Conservation (phyloP, 2,329 filamentous ascomycete species). For the Chrysoporthe deuterocubensis region DNA sequence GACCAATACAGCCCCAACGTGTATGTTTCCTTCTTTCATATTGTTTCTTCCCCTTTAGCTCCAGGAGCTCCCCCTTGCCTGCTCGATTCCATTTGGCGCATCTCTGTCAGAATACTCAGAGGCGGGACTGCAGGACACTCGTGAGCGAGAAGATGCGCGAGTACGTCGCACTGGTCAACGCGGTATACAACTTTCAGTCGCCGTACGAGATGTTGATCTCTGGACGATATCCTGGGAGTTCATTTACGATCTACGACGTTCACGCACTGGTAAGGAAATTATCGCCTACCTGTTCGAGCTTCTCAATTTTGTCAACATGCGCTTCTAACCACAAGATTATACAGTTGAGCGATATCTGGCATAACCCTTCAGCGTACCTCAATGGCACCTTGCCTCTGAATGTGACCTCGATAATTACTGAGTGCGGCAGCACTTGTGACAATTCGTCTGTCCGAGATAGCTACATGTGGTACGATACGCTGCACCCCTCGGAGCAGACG, state of each 20-base stretch:
- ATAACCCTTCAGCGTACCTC: slow-evolving; percentile 54
- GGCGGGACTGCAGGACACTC: slow-evolving; percentile 40
- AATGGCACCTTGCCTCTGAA: slow-evolving; percentile 57
- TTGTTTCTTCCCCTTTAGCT: not conserved
- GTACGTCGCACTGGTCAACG: slow-evolving; percentile 53
- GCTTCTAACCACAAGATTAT: no score
- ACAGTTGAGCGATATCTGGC: slow-evolving; percentile 58
- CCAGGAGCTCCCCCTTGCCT: not conserved
- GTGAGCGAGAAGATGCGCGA: slow-evolving; percentile 56
- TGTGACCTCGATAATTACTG: slow-evolving; percentile 52
- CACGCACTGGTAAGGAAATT: slow-evolving; percentile 48
- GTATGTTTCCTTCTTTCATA: not conserved
- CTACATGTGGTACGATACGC: slow-evolving; percentile 58
- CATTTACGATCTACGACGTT: slow-evolving; percentile 59
- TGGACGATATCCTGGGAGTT: slow-evolving; percentile 50
- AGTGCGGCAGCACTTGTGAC: slow-evolving; percentile 48
- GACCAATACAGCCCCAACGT: slow-evolving; percentile 43
- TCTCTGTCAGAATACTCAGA: not conserved
- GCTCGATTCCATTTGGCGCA: not conserved
- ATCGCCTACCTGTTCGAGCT: accelerated
- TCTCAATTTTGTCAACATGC: not conserved
- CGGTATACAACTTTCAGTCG: slow-evolving; percentile 55
- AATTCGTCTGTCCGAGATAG: slow-evolving; percentile 45
- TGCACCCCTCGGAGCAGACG: slow-evolving; percentile 62
- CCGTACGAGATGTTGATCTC: slow-evolving; percentile 48